Evolutionary conservation across 495 filamentous ascomycete species (phyloP).

Genomic region (Lentithecium fluviatile): DNA sequence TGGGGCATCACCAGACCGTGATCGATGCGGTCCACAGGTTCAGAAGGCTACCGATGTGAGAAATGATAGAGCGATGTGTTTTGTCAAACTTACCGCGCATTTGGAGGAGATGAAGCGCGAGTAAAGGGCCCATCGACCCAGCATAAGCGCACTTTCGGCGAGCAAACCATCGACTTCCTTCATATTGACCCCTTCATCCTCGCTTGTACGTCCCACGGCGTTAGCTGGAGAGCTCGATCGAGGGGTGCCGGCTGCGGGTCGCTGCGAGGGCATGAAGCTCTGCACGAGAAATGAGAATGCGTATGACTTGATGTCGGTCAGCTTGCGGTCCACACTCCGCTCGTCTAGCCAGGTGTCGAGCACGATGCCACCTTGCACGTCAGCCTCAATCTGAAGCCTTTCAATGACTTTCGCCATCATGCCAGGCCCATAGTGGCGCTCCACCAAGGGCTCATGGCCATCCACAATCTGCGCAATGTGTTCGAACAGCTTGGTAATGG

Average conservation of each 20-base stretch:
- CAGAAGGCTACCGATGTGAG: slow-evolving; percentile 35
- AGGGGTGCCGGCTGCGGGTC: slow-evolving; percentile 39
- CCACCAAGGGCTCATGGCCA: slow-evolving; percentile 81
- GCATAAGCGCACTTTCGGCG: slow-evolving; percentile 84
- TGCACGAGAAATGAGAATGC: slow-evolving; percentile 96
- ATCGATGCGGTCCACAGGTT: slow-evolving; percentile 27
- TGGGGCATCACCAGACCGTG: slow-evolving; percentile 57
- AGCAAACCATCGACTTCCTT: slow-evolving; percentile 87
- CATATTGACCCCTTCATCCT: slow-evolving; percentile 93
- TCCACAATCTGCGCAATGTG: slow-evolving; percentile 97
- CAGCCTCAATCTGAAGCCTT: slow-evolving; percentile 86
- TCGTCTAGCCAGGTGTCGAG: slow-evolving; percentile 95
- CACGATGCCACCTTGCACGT: slow-evolving; percentile 96
- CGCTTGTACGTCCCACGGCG: slow-evolving; percentile 54
- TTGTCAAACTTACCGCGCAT: slow-evolving; percentile 59
- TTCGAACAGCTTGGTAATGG: slow-evolving; percentile 88
- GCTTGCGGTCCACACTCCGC: slow-evolving; percentile 71
- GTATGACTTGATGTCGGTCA: slow-evolving; percentile 94
- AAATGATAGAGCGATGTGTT: slow-evolving; percentile 7
- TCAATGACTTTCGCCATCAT: slow-evolving; percentile 97
- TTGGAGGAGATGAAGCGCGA: slow-evolving; percentile 83
- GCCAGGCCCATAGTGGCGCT: slow-evolving; percentile 85
- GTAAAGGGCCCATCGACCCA: slow-evolving; percentile 90
- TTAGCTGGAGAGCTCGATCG: slow-evolving; percentile 65
- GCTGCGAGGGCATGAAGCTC: slow-evolving; percentile 76